Evolutionary conservation across 2,329 filamentous ascomycete species (phyloP), one percentile per base, ranked within the genome.

Genomic region (Fusarium kyushuense): DNA sequence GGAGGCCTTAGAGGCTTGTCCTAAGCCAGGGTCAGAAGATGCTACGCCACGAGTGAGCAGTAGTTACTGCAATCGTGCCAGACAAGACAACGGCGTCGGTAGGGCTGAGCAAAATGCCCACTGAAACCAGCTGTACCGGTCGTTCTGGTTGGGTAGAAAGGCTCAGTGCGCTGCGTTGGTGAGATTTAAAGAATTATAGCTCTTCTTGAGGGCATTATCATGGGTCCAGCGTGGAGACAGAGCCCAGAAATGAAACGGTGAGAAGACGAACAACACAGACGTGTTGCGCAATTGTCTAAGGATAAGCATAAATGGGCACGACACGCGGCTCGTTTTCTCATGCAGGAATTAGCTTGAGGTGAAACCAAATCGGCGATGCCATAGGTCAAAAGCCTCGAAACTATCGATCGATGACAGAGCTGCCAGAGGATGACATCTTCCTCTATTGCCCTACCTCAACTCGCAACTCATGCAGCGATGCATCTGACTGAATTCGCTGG

Each of bases 11-110:
- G 58, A 69, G 60, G 62, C 58, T 58, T 55, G 59, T 63, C 59
- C 46, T 56, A 58, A 55, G 42, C 67, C 52, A 42, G 71, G 70
- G 63, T 70, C 54, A 51, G 36, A 51, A 38, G 62, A 69, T 72
- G 71, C 72, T 74, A 73, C 70, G 72, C 72, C 72, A 69, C 72
- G 63, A 61, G 43, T 56, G 65, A 67, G 67, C 68, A 69, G 71
- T 63, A 72, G 47, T 35, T 58, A 47, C 53, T 59, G 66, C 63
- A 59, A 63, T 66, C 52, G 29, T 62, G 48, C 55, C 54, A 69
- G 65, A 57, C 57, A 42, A 51, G 23, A 51, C 47, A 51, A 51
- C 47, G 47, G 61, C 56, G 38, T 46, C 63, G 52, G 54, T 74
- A 74, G 72, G 72, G 72, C 72, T 73, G 71, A 73, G 70, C 33